Evolutionary conservation across 129 eudicot genomes (phyloP), one percentile per base, ranked within the genome.

Genomic region (Chrysanthemum makinoi): DNA sequence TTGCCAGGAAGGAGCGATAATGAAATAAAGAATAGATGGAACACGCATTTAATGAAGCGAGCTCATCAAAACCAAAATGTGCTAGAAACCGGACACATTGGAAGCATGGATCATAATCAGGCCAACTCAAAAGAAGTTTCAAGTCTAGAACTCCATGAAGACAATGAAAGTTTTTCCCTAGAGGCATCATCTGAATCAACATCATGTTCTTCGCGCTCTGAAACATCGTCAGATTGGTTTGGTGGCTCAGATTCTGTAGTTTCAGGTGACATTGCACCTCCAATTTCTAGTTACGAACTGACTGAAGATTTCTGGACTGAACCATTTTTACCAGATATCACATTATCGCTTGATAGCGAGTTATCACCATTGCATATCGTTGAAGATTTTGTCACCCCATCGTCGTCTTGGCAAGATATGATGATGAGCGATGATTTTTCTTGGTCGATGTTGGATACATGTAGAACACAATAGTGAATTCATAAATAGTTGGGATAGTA

Each of bases 1-100:
- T 57, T 76, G 54, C 70, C 70, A 4, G 80, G 80, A 48, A 68
- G 80, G 12, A 76, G 80, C 14, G 80, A 76, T 46, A 76, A 76
- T 10, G 80, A 76, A 53, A 68, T 76, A 59, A 76, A 68, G n/a
- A 76, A 76, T 16, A 62, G 69, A n/a, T 76, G 80, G 80, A 28
- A 76, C 52, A 68, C 75, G 28, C 62, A 76, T 67, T 60, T 76
- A 46, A 76, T 59, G 69, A 68, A 68, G 39, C 80, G 70, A 12
- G 61, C 48, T 6, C 8, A 14, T 53, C 58, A 53, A 54, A 19
- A 54, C 4, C 65, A 24, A 5, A 17, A 15, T 54, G 16, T 6
- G 11, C 8, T 14, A 17, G 53, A 20, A 54, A 54, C 19, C 6
- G 30, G 65, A 14, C 18, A 12, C 3, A 5, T 0, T 53, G 47